Evolutionary conservation across 495 filamentous ascomycete genomes (phyloP), one percentile per base, ranked within the genome.

Genomic region (Neurospora sp.): DNA sequence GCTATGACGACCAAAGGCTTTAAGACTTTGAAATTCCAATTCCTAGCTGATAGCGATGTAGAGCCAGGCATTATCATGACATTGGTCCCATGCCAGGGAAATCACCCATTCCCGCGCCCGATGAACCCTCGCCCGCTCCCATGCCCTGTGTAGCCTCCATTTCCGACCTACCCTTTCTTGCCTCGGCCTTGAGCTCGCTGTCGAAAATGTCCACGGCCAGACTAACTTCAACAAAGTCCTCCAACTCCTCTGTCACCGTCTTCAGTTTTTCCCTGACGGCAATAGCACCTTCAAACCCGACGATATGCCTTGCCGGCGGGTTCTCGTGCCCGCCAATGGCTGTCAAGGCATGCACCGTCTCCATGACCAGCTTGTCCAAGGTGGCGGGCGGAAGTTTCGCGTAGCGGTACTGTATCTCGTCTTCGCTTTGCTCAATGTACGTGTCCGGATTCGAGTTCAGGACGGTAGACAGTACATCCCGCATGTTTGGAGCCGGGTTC

Each of bases 251-350:
- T 70, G 93, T 96, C 2, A 97, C 91, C 27, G 94, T 98, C 85
- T 96, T 97, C 70, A 99, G 83, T 83, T 97, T 98, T 84, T 98
- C 96, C 76, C 96, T 97, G 22, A 99, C 94, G 39, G 90, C 91
- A 6, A 91, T 88, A 40, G 94, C 91, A 10, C 93, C 94, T 79
- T 98, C 96, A 76, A 92, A 91, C 2, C 96, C 95, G 0, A 98
- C 94, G 74, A 98, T 97, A 79, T 98, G 94, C 40, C 96, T 85
- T 4, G 94, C 94, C 0, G 96, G 96, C 7, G 96, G 96, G 82
- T 98, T 97, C 80, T 97, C 95, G 81, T 97, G 94, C 0, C 94
- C 96, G 0, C 92, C 94, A 74, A 98, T 97, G 1, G 94, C 92
- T 16, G 91, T 91, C 59, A 99, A 87, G 10, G 95, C 94, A 77